Evolutionary conservation across 768 basidiomycete species (phyloP).

Genomic region (Boletus vermiculosoides): DNA sequence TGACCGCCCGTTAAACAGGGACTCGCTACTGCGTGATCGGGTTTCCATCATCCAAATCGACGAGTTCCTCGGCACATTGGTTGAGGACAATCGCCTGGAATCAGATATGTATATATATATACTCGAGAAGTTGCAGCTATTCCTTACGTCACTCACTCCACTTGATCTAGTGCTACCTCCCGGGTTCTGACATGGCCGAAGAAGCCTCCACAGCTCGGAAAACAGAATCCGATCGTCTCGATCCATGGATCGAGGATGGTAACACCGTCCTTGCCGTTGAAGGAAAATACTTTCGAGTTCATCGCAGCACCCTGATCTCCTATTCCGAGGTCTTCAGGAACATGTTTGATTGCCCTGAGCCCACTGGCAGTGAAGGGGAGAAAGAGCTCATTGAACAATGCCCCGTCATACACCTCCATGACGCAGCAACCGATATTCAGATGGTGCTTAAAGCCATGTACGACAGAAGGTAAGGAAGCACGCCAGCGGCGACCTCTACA

Average conservation of each 20-base stretch:
- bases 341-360: neutral
- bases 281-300: conserved; percentile 5
- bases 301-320: conserved; percentile 1
- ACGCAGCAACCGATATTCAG: conserved; percentile 12
- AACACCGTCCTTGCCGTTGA: conserved; percentile 5
- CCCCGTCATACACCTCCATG: conserved; percentile 22
- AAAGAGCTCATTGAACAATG: conserved; percentile 8
- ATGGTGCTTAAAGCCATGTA: conserved; percentile 19
- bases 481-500: neutral
- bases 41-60: too few relatives aligned
- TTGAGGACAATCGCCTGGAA: neutral
- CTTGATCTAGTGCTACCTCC: neutral
- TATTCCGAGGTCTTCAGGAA: conserved; percentile 7
- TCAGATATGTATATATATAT: neutral
- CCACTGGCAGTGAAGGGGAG: neutral
- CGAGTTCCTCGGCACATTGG: too few relatives aligned
- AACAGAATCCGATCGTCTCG: conserved; percentile 2
- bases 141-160: neutral
- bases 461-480: conserved; percentile 10
- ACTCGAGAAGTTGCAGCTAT: neutral
- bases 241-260: conserved; percentile 6
- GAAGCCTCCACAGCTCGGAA: neutral
- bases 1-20: too few relatives aligned
- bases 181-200: neutral
- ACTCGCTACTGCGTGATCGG: too few relatives aligned